Conservation (phyloP, 169 alveolate species). For the Ichthyophthirius multifiliis region DNA sequence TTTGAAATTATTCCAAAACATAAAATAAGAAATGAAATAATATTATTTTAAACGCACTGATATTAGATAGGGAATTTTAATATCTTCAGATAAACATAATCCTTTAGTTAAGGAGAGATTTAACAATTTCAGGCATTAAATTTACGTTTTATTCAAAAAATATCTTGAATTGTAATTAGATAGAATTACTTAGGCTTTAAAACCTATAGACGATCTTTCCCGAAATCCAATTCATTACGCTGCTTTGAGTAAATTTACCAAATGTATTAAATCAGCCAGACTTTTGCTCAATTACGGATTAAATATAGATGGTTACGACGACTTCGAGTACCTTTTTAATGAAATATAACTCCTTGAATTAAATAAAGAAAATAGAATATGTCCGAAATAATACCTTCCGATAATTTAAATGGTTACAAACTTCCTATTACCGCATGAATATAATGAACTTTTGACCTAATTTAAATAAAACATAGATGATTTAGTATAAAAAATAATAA, state of each 20-base stretch:
- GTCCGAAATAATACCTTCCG: constrained; percentile 61
- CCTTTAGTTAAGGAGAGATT: constrained; percentile 57
- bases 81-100: constrained; percentile 65
- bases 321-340: constrained; percentile 47
- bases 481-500: constrained; percentile 54
- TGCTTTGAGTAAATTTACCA: constrained; percentile 70
- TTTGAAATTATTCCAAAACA: constrained; percentile 38
- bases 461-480: constrained; percentile 41
- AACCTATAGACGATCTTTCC: constrained; percentile 34
- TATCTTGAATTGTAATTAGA: constrained; percentile 33
- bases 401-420: constrained; percentile 50
- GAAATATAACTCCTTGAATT: constrained; percentile 68
- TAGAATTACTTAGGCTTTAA: constrained; percentile 29
- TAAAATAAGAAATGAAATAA: constrained; percentile 53
- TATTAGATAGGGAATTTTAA: constrained; percentile 67
- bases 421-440: constrained; percentile 34
- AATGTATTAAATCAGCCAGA: constrained; percentile 54
- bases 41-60: constrained; percentile 74
- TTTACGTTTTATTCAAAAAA: constrained; percentile 39
- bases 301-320: constrained; percentile 51
- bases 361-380: constrained; percentile 58
- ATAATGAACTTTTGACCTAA: constrained; percentile 29
- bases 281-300: constrained; percentile 58
- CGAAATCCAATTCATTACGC: constrained; percentile 80
- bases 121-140: constrained; percentile 47